These are phyloP conservation scores for Tylopilus sp. DNA, from an alignment of 1,284 basidiomycete genomes.

Conservation along the genomic window DNA sequence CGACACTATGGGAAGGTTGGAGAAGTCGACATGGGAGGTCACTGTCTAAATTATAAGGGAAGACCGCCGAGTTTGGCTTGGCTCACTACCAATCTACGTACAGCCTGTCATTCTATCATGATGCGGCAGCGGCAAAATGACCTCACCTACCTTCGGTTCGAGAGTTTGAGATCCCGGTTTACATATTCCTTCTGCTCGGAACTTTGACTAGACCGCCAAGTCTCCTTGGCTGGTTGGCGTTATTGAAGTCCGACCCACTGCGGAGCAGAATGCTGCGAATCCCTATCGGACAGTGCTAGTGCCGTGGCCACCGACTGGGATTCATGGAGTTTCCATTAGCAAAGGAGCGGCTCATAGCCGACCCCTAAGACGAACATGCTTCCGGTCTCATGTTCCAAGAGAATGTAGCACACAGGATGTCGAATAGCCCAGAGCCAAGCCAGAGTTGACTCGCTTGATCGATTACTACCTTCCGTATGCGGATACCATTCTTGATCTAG, in stretches of 20 bases:
- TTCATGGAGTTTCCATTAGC: no score
- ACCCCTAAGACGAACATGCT: no score
- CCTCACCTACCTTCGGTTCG: conserved; percentile 2
- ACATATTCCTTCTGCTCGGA: background rate
- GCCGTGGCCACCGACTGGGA: background rate
- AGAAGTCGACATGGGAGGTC: background rate
- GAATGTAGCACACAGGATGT: background rate
- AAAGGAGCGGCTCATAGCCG: background rate
- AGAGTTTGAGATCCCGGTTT: background rate
- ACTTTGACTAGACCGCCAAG: background rate
- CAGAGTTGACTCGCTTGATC: background rate
- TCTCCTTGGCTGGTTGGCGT: background rate
- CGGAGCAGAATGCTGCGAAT: background rate
- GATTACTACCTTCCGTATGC: conserved; percentile 19
- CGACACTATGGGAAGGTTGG: background rate
- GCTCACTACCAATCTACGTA: conserved; percentile 6
- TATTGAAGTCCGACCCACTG: background rate
- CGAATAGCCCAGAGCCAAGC: conserved; percentile 12
- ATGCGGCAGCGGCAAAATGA: conserved; percentile 8
- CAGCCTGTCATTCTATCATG: background rate
- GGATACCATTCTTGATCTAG: conserved; percentile 1
- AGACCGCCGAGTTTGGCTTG: conserved; percentile 11
- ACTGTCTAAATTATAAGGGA: conserved; percentile 11
- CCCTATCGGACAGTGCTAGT: no score
- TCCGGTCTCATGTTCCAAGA: no score